Base-by-base conservation (phyloP, 2,329 filamentous ascomycete genomes). In the Calonectria crousiana region DNA sequence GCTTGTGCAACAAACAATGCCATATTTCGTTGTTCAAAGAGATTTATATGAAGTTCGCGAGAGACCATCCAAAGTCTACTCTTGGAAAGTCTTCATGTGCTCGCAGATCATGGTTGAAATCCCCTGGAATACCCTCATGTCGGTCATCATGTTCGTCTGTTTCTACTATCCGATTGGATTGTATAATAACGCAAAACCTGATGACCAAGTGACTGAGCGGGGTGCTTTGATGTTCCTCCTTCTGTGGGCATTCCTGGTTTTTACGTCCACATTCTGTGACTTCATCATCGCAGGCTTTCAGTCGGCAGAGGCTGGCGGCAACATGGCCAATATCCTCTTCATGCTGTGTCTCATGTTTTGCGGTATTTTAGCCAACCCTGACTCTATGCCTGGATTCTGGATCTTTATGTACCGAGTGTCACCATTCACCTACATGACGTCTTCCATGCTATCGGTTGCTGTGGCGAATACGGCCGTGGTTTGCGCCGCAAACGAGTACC, bases 161-260 rank as follows among this genome's bases (percentile, higher is more conserved):
- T 96, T 94, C 90, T 98, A 98, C 88, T 98, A 96, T 83, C 95
- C 95, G 1, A 91, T 97, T 71, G 94, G 94, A 1, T 89, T 96
- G 13, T 92, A 95, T 83, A 85, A 86, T 71, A 96, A 96, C 81
- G 94, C 94, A 1, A 85, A 88, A 23, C 87, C 88, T 1, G 91
- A 91, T 3, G 89, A 89, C 74, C 86, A 91, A 75, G 90, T 93
- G 1, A 82, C 89, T 10, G 91, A 95, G 79, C 93, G 95, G 32
- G 94, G 95, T 10, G 93, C 88, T 0, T 90, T 96, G 28, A 94
- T 96, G 90, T 95, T 96, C 87, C 87, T 98, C 34, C 91, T 95
- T 78, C 87, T 96, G 49, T 89, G 92, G 81, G 86, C 89, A 75
- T 97, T 97, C 89, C 88, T 96, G 76, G 84, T 97, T 67, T 96